These are phyloP conservation scores for Saccharomyces uvarum DNA, from an alignment of 1,139 yeast genomes.

Conservation along the genomic window DNA sequence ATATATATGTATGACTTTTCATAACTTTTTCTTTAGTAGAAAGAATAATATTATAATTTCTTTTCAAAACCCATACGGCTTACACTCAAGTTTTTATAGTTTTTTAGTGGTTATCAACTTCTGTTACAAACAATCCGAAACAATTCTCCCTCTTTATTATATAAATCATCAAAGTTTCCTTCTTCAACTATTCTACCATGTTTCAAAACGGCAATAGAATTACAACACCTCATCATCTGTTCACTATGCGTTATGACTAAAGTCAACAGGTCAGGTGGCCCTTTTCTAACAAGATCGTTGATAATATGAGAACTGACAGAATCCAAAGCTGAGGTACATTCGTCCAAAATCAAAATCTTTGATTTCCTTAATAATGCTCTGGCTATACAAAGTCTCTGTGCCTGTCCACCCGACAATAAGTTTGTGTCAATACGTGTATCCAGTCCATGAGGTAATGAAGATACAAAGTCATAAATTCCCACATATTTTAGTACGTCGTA, in stretches of 20 bases:
- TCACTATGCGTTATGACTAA: slow-evolving; percentile 53
- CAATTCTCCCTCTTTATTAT: slow-evolving; percentile 16
- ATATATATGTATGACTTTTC: neutral
- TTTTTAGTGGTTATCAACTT: slow-evolving; percentile 1
- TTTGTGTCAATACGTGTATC: slow-evolving; percentile 52
- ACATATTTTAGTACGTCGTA: slow-evolving; percentile 39
- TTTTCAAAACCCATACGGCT: neutral
- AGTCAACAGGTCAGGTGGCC: slow-evolving; percentile 25
- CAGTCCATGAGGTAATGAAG: slow-evolving; percentile 47
- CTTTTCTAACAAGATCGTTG: slow-evolving; percentile 30
- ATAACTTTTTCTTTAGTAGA: neutral
- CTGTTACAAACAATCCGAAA: neutral
- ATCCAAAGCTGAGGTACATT: slow-evolving; percentile 75
- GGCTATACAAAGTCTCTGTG: slow-evolving; percentile 68
- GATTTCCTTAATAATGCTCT: slow-evolving; percentile 64
- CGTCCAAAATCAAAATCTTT: slow-evolving; percentile 60
- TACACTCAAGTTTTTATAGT: neutral
- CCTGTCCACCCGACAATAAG: slow-evolving; percentile 70
- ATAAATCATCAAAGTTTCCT: slow-evolving; percentile 32
- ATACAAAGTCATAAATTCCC: slow-evolving; percentile 46
- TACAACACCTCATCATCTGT: slow-evolving; percentile 47
- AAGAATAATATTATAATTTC: slow-evolving; percentile 6
- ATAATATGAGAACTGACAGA: slow-evolving; percentile 45
- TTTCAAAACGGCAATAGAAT: slow-evolving; percentile 38
- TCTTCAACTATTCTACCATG: slow-evolving; percentile 40